Conservation (phyloP, 139 green algal genomes). For the Chlorella ohadii region DNA sequence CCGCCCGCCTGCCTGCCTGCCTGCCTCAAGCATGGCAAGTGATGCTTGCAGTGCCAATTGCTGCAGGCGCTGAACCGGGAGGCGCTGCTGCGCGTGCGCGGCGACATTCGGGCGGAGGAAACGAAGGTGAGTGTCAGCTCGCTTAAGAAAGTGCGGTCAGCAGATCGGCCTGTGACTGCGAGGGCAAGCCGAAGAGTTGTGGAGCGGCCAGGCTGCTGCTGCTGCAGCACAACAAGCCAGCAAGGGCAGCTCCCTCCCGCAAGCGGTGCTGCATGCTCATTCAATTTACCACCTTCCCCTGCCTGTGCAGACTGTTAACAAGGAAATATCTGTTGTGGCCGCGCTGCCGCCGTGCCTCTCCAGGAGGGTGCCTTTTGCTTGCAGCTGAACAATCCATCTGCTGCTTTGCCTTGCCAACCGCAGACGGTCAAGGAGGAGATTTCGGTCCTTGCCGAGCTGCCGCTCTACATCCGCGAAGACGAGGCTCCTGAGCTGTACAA, state of each 20-base stretch:
- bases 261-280: no score
- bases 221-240: no score
- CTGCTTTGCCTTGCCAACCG: background rate
- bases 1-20: background rate
- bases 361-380: no score
- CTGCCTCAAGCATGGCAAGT: background rate
- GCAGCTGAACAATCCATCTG: background rate
- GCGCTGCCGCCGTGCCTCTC: no score
- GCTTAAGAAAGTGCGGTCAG: background rate
- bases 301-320: no score
- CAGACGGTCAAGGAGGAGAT: slow-evolving; percentile 26
- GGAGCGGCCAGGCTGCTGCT: no score
- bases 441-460: slow-evolving; percentile 45
- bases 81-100: slow-evolving; percentile 67
- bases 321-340: no score
- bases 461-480: slow-evolving; percentile 68
- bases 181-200: no score
- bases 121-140: slow-evolving; percentile 54
- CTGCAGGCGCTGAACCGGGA: slow-evolving; percentile 55
- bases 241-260: no score
- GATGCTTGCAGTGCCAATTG: slow-evolving; percentile 43
- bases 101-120: slow-evolving; percentile 75
- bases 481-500: slow-evolving; percentile 73
- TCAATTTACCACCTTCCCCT: no score
- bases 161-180: background rate